Evolutionary conservation across 2,329 filamentous ascomycete species (phyloP).

Genomic region (Colletotrichum sp.): DNA sequence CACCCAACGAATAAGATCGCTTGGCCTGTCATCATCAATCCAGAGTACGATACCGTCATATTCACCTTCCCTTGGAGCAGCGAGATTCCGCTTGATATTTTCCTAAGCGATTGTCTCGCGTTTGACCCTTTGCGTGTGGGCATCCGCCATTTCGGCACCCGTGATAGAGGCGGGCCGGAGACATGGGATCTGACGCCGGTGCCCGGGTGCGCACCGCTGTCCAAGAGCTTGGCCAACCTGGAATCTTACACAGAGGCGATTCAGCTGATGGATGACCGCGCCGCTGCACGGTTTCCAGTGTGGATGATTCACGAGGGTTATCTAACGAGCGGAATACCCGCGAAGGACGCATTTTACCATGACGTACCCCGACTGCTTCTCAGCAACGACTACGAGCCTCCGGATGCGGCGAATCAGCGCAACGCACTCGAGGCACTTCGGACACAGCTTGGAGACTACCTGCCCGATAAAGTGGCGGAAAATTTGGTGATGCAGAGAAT

Average conservation of each 20-base stretch:
- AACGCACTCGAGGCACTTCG: slow-evolving; percentile 8
- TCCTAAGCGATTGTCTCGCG: slow-evolving; percentile 18
- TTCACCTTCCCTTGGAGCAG: slow-evolving; percentile 23
- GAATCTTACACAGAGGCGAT: slow-evolving; percentile 19
- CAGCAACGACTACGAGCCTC: slow-evolving; percentile 17
- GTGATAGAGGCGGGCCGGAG: slow-evolving; percentile 15
- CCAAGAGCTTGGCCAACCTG: slow-evolving; percentile 11
- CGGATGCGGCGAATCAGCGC: slow-evolving; percentile 11
- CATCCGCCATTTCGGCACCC: slow-evolving; percentile 17
- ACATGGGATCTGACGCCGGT: slow-evolving; percentile 22
- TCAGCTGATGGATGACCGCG: slow-evolving; percentile 20
- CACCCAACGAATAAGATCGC: slow-evolving; percentile 22
- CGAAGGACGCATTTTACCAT: slow-evolving; percentile 14
- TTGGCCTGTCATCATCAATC: slow-evolving; percentile 22
- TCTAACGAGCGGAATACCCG: slow-evolving; percentile 10
- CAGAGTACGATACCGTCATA: slow-evolving; percentile 23
- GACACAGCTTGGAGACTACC: neutral
- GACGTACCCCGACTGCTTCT: slow-evolving; percentile 10
- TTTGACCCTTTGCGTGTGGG: slow-evolving; percentile 19
- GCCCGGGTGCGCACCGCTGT: slow-evolving; percentile 11
- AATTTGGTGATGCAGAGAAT: slow-evolving; percentile 19
- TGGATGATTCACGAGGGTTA: slow-evolving; percentile 23
- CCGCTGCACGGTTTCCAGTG: slow-evolving; percentile 14
- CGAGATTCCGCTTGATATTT: slow-evolving; percentile 20
- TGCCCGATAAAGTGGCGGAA: neutral